Conservation (phyloP, 371 early-diverging fungal genomes). For the Capillidium rhysosporum region DNA sequence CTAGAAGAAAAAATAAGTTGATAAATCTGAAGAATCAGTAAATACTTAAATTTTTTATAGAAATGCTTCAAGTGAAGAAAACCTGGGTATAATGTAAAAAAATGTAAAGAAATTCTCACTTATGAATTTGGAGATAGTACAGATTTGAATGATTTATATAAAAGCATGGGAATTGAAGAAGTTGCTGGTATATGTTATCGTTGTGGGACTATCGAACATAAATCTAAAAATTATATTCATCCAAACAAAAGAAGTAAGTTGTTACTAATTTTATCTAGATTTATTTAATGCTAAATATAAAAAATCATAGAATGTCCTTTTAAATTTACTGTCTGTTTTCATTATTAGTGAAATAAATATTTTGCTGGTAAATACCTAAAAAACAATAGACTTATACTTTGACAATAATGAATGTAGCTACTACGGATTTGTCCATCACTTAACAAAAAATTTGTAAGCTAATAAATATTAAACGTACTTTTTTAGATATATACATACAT, state of each 20-base stretch:
- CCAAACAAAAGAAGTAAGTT: constrained; percentile 29
- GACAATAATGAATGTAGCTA: constrained; percentile 78
- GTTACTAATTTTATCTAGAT: background rate
- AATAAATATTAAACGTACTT: background rate
- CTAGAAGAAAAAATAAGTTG: background rate
- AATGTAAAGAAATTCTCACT: constrained; percentile 32
- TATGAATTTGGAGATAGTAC: constrained; percentile 3
- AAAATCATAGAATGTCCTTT: no score
- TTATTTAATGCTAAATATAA: background rate
- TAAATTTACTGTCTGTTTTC: constrained; percentile 60
- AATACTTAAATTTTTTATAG: constrained; percentile 10
- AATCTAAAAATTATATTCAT: constrained; percentile 46
- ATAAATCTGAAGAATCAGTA: background rate
- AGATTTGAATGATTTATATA: background rate
- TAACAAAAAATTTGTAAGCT: constrained; percentile 63
- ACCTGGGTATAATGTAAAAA: constrained; percentile 58
- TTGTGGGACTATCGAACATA: constrained; percentile 70
- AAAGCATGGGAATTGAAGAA: constrained; percentile 10
- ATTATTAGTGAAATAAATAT: constrained; percentile 70
- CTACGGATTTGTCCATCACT: constrained; percentile 67
- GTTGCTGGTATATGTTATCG: constrained; percentile 56
- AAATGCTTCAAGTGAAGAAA: constrained; percentile 71
- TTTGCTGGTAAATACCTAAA: constrained; percentile 57
- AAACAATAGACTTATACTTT: constrained; percentile 78
- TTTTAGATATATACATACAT: background rate